phyloP scores from a whole-genome alignment of 495 filamentous ascomycete species.

The Xylaria intraflava region DNA sequence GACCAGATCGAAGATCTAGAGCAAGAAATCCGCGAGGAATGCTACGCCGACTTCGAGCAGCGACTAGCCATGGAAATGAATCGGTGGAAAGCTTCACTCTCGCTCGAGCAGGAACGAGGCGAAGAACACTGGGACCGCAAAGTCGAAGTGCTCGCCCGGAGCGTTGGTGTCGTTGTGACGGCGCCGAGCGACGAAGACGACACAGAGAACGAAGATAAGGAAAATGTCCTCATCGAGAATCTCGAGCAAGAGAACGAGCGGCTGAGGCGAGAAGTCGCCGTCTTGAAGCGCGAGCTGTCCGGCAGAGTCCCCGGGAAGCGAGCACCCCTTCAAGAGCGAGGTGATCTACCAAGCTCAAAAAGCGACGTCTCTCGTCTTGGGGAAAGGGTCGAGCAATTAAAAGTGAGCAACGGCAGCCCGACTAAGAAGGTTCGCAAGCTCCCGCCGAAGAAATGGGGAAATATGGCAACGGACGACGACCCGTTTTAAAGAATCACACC shows the following conservation, averaged over 20 bases:
- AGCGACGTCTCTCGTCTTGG: constrained; percentile 16
- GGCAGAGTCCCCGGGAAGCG: constrained; percentile 38
- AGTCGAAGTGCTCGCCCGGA: constrained; percentile 73
- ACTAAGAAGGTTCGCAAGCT: constrained; percentile 39
- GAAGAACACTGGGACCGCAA: constrained; percentile 88
- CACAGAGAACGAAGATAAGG: constrained; percentile 43
- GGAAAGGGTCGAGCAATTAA: constrained; percentile 23
- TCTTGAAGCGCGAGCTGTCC: constrained; percentile 43
- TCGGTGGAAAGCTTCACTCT: constrained; percentile 68
- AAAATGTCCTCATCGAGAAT: constrained; percentile 46
- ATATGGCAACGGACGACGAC: constrained; percentile 28
- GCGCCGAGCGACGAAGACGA: constrained; percentile 17
- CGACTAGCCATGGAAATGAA: constrained; percentile 64
- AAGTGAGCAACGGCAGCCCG: constrained; percentile 21
- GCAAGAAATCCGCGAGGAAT: constrained; percentile 83
- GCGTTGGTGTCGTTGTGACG: constrained; percentile 43
- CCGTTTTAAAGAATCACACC: constrained; percentile 20
- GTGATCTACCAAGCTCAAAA: constrained; percentile 22
- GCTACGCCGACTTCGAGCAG: constrained; percentile 77
- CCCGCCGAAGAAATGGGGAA: constrained; percentile 31
- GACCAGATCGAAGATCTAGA: constrained; percentile 68
- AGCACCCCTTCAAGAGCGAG: constrained; percentile 38
- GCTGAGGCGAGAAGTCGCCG: constrained; percentile 45
- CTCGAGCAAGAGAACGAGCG: constrained; percentile 58
- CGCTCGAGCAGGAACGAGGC: constrained; percentile 61